Conservation (phyloP, 2,329 filamentous ascomycete genomes). For the Fusarium pseudocircinatum region DNA sequence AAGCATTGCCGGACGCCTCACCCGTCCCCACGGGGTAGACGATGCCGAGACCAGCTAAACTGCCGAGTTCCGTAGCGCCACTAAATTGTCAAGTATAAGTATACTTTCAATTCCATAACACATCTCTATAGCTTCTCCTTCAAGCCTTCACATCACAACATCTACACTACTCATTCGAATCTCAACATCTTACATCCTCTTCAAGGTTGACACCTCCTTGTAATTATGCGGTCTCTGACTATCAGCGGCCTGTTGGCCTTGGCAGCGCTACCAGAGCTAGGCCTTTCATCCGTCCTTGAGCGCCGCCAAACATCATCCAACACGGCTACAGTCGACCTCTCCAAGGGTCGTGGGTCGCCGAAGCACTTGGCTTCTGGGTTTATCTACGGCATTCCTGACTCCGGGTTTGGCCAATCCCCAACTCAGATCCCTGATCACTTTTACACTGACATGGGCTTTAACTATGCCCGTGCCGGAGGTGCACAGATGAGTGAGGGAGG, state of each 20-base stretch:
- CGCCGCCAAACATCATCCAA: background rate
- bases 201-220: background rate
- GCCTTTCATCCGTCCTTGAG: background rate
- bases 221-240: background rate
- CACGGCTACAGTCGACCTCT: background rate
- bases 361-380: background rate
- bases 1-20: background rate
- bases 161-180: background rate
- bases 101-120: background rate
- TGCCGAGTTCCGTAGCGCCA: background rate
- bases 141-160: background rate
- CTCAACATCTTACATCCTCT: background rate
- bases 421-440: constrained; percentile 4
- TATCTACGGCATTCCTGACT: constrained; percentile 1
- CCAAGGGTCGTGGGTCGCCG: background rate
- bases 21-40: background rate
- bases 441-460: background rate
- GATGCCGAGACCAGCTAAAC: background rate
- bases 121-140: rapidly evolving
- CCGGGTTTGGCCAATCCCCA: background rate
- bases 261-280: background rate
- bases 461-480: constrained; percentile 1
- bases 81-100: background rate
- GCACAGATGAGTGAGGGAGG: background rate
- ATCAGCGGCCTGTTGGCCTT: background rate